A percentile compares a stretch with the other conserved stretches of the same genome.
phyloP scores from a whole-genome alignment of 75 land plant genomes.

The Sequoia sempervirens region DNA sequence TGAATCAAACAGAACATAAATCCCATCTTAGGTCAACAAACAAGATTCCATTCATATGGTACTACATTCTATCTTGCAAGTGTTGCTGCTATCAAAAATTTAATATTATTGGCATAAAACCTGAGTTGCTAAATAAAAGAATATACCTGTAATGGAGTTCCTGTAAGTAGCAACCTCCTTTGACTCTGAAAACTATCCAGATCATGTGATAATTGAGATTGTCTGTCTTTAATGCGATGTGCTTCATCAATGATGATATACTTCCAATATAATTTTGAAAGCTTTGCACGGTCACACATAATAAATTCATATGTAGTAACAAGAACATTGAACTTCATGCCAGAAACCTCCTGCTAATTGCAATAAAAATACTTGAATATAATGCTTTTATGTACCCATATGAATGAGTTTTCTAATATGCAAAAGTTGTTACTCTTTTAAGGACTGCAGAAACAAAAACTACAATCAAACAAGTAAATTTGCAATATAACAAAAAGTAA shows the following conservation, averaged over 20 bases:
- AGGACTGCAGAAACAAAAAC: too few species aligned
- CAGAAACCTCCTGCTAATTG: conserved; percentile 27
- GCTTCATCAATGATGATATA: conserved; percentile 39
- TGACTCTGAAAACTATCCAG: conserved; percentile 38
- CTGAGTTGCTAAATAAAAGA: neutral
- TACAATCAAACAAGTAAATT: too few species aligned
- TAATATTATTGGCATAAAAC: neutral
- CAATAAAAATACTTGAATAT: neutral
- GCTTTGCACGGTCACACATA: conserved; percentile 40
- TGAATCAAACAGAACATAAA: conserved; percentile 7
- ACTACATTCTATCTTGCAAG: too few species aligned
- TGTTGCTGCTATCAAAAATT: too few species aligned
- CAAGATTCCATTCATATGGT: too few species aligned
- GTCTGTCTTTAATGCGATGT: conserved; percentile 48
- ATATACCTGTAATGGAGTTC: conserved; percentile 41
- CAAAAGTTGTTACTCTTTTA: too few species aligned
- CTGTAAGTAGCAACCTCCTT: conserved; percentile 26
- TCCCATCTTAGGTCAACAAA: too few species aligned
- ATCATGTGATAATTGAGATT: conserved; percentile 31
- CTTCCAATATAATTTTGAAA: conserved; percentile 40
- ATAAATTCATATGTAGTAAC: conserved; percentile 53
- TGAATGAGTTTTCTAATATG: too few species aligned
- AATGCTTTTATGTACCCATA: too few species aligned
- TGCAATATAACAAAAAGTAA: too few species aligned
- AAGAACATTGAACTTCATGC: conserved; percentile 45